Percentiles rank a stretch among this genome's conserved stretches.
These are phyloP conservation scores for Favolaschia claudopus DNA, from an alignment of 768 basidiomycete species.

Conservation along the genomic window DNA sequence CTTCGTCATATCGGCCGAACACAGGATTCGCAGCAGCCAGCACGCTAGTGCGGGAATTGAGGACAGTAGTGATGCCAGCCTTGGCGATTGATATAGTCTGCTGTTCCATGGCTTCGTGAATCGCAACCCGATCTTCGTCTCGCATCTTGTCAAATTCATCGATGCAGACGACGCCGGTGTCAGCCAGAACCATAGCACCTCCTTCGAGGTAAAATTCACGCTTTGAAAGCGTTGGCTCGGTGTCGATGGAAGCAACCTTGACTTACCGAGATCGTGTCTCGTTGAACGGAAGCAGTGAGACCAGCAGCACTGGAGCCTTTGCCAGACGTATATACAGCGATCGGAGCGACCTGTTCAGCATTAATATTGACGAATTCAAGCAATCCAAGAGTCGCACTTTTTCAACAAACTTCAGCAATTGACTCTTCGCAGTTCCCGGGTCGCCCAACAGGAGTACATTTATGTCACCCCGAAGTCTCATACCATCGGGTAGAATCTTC, in stretches of 20 bases:
- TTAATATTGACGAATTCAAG: conserved; percentile 1
- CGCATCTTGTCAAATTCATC: conserved; percentile 99
- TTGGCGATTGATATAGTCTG: conserved; percentile 99
- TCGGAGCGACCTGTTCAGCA: conserved; percentile 81
- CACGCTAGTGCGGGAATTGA: conserved; percentile 95
- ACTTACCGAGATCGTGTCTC: conserved; percentile 88
- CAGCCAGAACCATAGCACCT: conserved; percentile 98
- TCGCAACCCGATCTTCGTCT: conserved; percentile 98
- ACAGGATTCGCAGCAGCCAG: conserved; percentile 98
- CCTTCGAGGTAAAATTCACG: conserved; percentile 99
- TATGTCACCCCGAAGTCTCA: conserved; percentile 96
- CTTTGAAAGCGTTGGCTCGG: conserved; percentile 47
- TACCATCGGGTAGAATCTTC: conserved; percentile 96
- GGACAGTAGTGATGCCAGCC: conserved; percentile 96
- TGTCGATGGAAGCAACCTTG: background rate
- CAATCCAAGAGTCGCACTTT: conserved; percentile 58
- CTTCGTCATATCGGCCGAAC: conserved; percentile 97
- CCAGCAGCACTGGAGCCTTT: conserved; percentile 99
- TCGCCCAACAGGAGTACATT: conserved; percentile 97
- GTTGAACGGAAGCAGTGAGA: conserved; percentile 96
- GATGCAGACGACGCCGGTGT: conserved; percentile 98
- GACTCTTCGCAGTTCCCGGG: conserved; percentile 98
- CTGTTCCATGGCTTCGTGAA: conserved; percentile 99
- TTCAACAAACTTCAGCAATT: conserved; percentile 97
- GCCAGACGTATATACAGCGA: conserved; percentile 97